Evolutionary conservation across 331 rosid species (phyloP), one percentile per base, ranked within the genome.

Genomic region (Rhamnella rubrinervis): DNA sequence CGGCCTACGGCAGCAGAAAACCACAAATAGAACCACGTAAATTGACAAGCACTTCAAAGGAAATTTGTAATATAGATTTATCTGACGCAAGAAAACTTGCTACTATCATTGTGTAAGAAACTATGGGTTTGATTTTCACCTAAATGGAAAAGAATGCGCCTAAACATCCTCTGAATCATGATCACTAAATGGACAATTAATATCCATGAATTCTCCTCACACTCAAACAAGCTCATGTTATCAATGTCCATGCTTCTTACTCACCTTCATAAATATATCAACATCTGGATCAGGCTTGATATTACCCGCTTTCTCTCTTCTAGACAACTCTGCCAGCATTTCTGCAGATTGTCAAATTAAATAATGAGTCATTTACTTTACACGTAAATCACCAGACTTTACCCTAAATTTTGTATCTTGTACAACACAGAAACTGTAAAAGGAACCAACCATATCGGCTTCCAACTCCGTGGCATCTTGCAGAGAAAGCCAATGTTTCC

Each of bases 221-320:
- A 59, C 16, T 59, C 20, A 17, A 5, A 15, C 26, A 28, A 31
- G 19, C 5, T 12, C 6, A 14, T 26, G 8, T 26, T 20, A 13
- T 20, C 15, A 11, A 67, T 28, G n/a, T 31, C 35, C 35, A 31
- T 31, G 38, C 17, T 7, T 21, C 39, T 61, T 35, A 26, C 39
- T 82, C 77, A 83, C 93, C 88, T 88, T 88, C 93, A 88, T 88
- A 80, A 68, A 85, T 55, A 81, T 75, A 67, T 88, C 93, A 53
- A 88, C 37, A 63, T 85, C 91, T 9, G 85, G 85, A 77, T 88
- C 91, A 15, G 95, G 95, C 67, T 39, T 81, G 61, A 88, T 81
- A 73, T 80, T 75, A 52, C 70, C 80, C 1, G 74, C 75, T 50
- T 88, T 88, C 73, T 88, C 95, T 77, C 87, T 77, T 77, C 87